Evolutionary conservation across 2,329 filamentous ascomycete genomes (phyloP).

Genomic region (Lasiodiplodia theobromae): DNA sequence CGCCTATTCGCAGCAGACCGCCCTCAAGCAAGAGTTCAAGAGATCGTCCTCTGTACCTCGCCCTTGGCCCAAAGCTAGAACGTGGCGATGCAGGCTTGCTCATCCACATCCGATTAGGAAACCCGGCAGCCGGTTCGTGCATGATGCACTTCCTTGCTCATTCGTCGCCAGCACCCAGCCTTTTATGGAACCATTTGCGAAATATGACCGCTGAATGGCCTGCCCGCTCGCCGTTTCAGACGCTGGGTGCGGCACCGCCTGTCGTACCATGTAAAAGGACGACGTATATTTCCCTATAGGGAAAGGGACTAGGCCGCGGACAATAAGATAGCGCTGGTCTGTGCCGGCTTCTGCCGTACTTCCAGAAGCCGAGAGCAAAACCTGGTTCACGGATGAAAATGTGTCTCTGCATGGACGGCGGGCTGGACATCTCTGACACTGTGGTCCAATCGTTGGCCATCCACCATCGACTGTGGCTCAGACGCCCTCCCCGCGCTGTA

Average conservation of each 20-base stretch:
- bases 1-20: background rate
- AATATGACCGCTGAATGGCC: constrained; percentile 6
- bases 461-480: constrained; percentile 13
- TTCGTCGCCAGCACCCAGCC: constrained; percentile 12
- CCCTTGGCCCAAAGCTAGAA: constrained; percentile 10
- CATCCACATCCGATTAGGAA: background rate
- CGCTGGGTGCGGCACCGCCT: constrained; percentile 17
- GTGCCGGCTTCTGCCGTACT: constrained; percentile 25
- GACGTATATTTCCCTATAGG: constrained; percentile 11
- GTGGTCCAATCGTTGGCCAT: constrained; percentile 18
- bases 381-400: constrained; percentile 10
- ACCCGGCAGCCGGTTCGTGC: background rate
- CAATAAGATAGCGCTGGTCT: constrained; percentile 18
- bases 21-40: background rate
- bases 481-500: constrained; percentile 5
- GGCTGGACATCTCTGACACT: constrained; percentile 12
- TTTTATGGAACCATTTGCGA: constrained; percentile 3
- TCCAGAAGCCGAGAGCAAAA: constrained; percentile 22
- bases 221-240: constrained; percentile 14
- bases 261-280: constrained; percentile 17
- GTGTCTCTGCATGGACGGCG: constrained; percentile 16
- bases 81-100: constrained; percentile 13
- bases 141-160: constrained; percentile 11
- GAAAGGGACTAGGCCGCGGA: constrained; percentile 2
- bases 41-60: background rate